Percentiles rank a stretch among this genome's conserved stretches.
Conservation (phyloP, 2,329 filamentous ascomycete genomes). For the Colletotrichum chlorophyti region DNA sequence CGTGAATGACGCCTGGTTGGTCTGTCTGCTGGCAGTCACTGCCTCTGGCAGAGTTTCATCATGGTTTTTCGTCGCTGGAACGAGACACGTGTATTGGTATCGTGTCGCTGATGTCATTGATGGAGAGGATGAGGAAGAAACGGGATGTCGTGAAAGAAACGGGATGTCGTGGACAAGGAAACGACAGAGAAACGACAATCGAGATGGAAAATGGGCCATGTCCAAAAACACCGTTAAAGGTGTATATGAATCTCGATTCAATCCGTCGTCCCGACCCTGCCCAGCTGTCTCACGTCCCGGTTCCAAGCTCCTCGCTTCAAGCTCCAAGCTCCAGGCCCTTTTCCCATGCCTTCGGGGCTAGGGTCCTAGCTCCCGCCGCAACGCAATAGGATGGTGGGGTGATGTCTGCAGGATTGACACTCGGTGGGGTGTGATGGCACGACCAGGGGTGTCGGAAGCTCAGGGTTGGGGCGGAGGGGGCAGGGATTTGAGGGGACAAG, state of each 20-base stretch:
- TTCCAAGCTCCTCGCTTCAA: background rate
- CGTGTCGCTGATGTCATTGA: background rate
- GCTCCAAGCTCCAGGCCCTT: background rate
- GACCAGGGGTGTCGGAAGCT: background rate
- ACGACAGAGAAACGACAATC: background rate
- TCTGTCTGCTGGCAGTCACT: too few relatives aligned
- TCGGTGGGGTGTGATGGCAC: conserved; percentile 10
- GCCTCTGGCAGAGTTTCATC: conserved; percentile 5
- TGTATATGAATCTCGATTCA: conserved; percentile 1
- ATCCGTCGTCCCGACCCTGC: background rate
- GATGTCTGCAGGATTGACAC: conserved; percentile 28
- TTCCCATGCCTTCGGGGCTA: conserved; percentile 3
- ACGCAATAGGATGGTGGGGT: conserved; percentile 12
- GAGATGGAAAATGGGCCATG: background rate
- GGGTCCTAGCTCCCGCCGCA: conserved; percentile 20
- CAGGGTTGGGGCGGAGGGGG: too few relatives aligned
- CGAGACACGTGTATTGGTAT: background rate
- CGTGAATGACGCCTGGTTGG: too few relatives aligned
- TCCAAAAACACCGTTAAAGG: background rate
- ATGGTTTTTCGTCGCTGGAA: too few relatives aligned
- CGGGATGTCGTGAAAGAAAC: background rate
- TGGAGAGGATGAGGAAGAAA: too few relatives aligned
- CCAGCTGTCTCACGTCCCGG: too few relatives aligned
- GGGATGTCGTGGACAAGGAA: background rate
- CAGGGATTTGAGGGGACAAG: background rate